Base-by-base conservation (phyloP, 768 basidiomycete species). In the Suillus cothurnatus region DNA sequence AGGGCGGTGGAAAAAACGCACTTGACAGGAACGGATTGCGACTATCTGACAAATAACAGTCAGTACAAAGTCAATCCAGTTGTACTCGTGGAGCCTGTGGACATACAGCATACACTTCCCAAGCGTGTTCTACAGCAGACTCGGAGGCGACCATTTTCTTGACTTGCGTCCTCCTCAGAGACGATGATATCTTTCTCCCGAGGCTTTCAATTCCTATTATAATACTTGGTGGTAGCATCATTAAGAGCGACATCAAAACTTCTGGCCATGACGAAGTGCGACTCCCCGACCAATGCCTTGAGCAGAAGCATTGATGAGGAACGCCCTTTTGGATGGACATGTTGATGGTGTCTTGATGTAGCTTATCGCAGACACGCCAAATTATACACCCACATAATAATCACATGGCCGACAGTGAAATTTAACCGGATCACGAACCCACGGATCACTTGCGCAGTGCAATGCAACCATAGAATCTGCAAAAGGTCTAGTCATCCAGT, bases 201-300 rank as follows among this genome's bases (percentile, higher is more conserved):
- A 67, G 66, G 8, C 59, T 53, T 31, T 67, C 61, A 9, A 79
- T 72, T 36, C 74, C 72, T 1, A 70, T 68, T 9, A 52, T 41
- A 17, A 36, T 14, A 21, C 38, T 74, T 72, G 6, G 71, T 52
- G 9, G 66, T 3, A 28, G 77, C 21, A 49, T 78, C 74, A 50
- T 76, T 75, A 11, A 78, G 50, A 17, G 70, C 74, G 12, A 78
- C 61, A 28, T 78, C 68, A 61, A 72, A 74, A 34, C 72, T 72
- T 9, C 23, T 62, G 1, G 72, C 67, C 6, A 70, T n/a, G 67
- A 23, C 68, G 70, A 39, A 71, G 67, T 1, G 67, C 68, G 21
- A 72, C 70, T 9, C 50, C 38, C 12, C 53, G 67, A 1, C 78
- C 78, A n/a, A 77, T 67, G 12, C 76, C 75, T 58, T 72, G 75